These are phyloP conservation scores for Cutaneotrichosporon dermatis DNA, from an alignment of 1,284 basidiomycete species.

Conservation along the genomic window DNA sequence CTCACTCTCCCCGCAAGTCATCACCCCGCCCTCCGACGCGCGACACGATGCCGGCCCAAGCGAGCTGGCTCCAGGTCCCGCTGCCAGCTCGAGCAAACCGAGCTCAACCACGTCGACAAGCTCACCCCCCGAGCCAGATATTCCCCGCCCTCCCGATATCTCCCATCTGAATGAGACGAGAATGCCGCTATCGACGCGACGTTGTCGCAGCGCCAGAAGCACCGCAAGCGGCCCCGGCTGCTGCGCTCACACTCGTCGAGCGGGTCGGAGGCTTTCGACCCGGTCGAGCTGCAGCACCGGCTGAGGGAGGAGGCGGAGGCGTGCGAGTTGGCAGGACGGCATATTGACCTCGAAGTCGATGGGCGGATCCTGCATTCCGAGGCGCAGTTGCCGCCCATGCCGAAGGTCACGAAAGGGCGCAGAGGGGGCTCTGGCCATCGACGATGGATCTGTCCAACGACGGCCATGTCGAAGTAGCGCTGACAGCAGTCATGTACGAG, in stretches of 20 bases:
- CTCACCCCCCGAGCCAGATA: not conserved
- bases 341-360: constrained; percentile 9
- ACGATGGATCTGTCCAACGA: too few species aligned
- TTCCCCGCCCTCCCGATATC: not conserved
- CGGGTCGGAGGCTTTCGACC: constrained; percentile 1
- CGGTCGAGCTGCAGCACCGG: not conserved
- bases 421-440: too few species aligned
- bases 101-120: too few species aligned
- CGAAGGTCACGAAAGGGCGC: not conserved
- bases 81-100: too few species aligned
- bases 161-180: not conserved
- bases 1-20: too few species aligned
- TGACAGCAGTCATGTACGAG: constrained; percentile 44
- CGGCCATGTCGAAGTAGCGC: not conserved
- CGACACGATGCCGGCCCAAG: too few species aligned
- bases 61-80: too few species aligned
- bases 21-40: too few species aligned
- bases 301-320: not conserved
- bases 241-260: not conserved
- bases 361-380: constrained; percentile 7
- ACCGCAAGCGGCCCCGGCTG: not conserved
- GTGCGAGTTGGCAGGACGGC: not conserved
- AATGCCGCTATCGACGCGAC: not conserved
- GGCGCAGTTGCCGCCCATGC: not conserved
- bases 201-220: not conserved